Evolutionary conservation across 208 protist species (phyloP).

Genomic region (Plasmodiophora brassicae): DNA sequence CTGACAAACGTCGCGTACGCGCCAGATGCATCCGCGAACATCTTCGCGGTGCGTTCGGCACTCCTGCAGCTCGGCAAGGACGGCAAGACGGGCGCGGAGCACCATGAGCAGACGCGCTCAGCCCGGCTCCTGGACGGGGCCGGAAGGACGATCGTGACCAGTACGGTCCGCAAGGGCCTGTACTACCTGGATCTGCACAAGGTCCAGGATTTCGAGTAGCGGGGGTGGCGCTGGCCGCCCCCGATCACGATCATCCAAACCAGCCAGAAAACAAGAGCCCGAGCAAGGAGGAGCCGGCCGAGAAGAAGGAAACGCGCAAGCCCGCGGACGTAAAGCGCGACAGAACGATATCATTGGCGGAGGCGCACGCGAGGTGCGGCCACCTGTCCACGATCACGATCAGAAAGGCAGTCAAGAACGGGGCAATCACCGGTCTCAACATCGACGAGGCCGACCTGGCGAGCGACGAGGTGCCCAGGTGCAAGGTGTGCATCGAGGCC

Average conservation of each 20-base stretch:
- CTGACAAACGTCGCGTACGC: not conserved
- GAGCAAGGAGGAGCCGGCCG: no score
- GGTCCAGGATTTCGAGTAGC: not conserved
- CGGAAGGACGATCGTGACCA: not conserved
- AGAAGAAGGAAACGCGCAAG: no score
- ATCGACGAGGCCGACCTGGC: not conserved
- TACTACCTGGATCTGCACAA: not conserved
- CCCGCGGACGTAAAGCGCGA: no score
- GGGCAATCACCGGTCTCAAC: not conserved
- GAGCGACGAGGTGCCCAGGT: not conserved
- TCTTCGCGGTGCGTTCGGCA: not conserved
- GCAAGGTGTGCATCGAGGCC: not conserved
- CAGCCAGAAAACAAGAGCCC: no score
- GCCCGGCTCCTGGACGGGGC: not conserved
- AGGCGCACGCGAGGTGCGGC: not conserved
- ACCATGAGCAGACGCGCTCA: not conserved
- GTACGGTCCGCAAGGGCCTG: not conserved
- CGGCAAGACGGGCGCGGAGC: no score
- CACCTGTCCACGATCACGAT: not conserved
- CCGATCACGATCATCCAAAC: not conserved
- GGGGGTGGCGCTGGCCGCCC: not conserved
- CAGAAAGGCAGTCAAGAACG: not conserved
- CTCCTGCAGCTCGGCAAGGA: not conserved
- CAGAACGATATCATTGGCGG: not conserved
- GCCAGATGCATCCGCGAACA: not conserved